A percentile compares a stretch with the other conserved stretches of the same genome.
phyloP scores from a whole-genome alignment of 768 basidiomycete genomes.

The Naganishia antarctica region DNA sequence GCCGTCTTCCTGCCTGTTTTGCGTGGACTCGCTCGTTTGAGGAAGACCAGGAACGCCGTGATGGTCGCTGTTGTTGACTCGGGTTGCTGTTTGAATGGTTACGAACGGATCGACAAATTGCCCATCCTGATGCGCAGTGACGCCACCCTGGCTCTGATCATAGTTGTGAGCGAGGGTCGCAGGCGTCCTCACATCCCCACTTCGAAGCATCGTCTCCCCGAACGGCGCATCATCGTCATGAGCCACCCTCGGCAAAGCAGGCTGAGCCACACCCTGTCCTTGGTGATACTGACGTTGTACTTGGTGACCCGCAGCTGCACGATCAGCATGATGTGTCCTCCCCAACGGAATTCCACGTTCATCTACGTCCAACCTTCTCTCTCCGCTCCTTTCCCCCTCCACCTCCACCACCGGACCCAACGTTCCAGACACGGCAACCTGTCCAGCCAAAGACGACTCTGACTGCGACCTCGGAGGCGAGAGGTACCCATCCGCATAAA shows the following conservation, averaged over 20 bases:
- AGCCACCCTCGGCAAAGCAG: slow-evolving; percentile 32
- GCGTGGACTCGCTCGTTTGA: background rate
- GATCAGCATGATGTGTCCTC: slow-evolving; percentile 43
- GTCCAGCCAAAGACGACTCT: background rate
- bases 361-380: too few species aligned
- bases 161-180: background rate
- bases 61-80: slow-evolving; percentile 23
- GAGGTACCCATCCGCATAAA: slow-evolving; percentile 47
- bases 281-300: background rate
- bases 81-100: slow-evolving; percentile 44
- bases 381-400: slow-evolving; percentile 32
- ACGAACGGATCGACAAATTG: slow-evolving; percentile 47
- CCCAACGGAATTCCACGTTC: slow-evolving; percentile 41
- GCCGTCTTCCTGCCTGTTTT: slow-evolving; percentile 34
- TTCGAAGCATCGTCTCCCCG: slow-evolving; percentile 41
- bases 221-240: slow-evolving; percentile 33
- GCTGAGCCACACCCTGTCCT: slow-evolving; percentile 32
- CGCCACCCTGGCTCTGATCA: background rate
- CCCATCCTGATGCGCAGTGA: slow-evolving; percentile 40
- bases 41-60: background rate
- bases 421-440: background rate
- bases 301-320: slow-evolving; percentile 36
- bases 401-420: background rate
- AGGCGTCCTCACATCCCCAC: slow-evolving; percentile 9
- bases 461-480: slow-evolving; percentile 39